These are phyloP conservation scores for Senecio squalidus DNA, from an alignment of 140 eudicot species.

Conservation along the genomic window DNA sequence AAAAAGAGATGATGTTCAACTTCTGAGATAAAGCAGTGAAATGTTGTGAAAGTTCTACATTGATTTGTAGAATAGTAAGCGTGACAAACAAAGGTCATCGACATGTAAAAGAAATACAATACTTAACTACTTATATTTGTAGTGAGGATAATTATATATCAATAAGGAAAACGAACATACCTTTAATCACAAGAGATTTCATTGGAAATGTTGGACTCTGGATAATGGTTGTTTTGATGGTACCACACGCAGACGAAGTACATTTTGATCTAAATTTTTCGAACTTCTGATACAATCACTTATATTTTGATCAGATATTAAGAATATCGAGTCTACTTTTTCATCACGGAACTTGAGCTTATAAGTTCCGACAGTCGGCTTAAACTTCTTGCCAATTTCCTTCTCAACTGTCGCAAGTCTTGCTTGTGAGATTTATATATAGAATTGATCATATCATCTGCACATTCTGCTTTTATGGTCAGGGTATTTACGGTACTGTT, in stretches of 20 bases:
- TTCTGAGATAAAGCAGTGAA: too few species aligned
- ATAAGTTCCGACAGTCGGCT: neutral
- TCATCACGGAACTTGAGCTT: conserved; percentile 13
- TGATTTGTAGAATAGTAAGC: too few species aligned
- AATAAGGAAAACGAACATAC: neutral
- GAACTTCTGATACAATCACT: neutral
- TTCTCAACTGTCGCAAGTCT: neutral
- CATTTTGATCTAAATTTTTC: neutral
- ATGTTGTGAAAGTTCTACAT: too few species aligned
- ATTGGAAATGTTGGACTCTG: neutral
- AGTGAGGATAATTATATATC: too few species aligned
- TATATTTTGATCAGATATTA: conserved; percentile 6
- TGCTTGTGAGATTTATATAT: neutral
- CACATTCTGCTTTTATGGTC: conserved; percentile 12
- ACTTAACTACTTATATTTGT: too few species aligned
- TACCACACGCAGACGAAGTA: conserved; percentile 6
- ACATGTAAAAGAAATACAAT: too few species aligned
- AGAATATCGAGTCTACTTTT: neutral
- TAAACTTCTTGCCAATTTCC: neutral
- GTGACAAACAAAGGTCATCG: too few species aligned
- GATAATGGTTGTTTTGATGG: neutral
- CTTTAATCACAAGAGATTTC: neutral
- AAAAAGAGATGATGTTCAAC: too few species aligned
- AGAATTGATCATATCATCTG: neutral
- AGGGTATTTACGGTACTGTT: neutral